Percentiles rank a stretch among this genome's conserved stretches.
phyloP scores from a whole-genome alignment of 2,329 filamentous ascomycete species.

The Exophiala oligosperma region DNA sequence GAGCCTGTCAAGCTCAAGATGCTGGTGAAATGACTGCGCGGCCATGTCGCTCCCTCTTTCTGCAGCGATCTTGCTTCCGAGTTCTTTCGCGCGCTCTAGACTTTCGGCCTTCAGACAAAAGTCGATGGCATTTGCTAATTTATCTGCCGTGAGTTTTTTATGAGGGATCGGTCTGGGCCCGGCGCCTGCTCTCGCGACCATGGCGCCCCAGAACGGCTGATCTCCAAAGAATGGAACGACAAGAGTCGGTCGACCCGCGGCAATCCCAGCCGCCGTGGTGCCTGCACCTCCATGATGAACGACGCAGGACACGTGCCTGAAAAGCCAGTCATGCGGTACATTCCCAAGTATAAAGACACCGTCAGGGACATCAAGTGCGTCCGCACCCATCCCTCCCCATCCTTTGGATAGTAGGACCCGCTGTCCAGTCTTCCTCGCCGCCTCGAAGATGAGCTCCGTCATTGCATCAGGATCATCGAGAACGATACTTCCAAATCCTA shows the following conservation, averaged over 20 bases:
- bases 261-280: slow-evolving; percentile 83
- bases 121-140: slow-evolving; percentile 63
- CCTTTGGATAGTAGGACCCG: slow-evolving; percentile 81
- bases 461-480: slow-evolving; percentile 71
- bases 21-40: slow-evolving; percentile 66
- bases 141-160: slow-evolving; percentile 65
- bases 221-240: slow-evolving; percentile 86
- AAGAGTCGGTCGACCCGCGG: slow-evolving; percentile 76
- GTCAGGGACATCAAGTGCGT: slow-evolving; percentile 66
- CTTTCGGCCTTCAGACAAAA: slow-evolving; percentile 61
- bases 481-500: slow-evolving; percentile 80
- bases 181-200: slow-evolving; percentile 70
- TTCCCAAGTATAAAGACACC: slow-evolving; percentile 81
- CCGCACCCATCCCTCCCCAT: slow-evolving; percentile 79
- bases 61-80: slow-evolving; percentile 51
- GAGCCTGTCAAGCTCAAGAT: slow-evolving; percentile 63
- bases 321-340: slow-evolving; percentile 85
- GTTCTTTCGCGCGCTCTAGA: slow-evolving; percentile 47
- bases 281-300: slow-evolving; percentile 53
- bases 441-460: slow-evolving; percentile 70
- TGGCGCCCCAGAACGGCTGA: slow-evolving; percentile 78
- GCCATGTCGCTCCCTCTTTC: slow-evolving; percentile 65
- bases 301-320: slow-evolving; percentile 75
- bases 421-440: slow-evolving; percentile 63
- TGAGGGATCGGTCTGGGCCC: slow-evolving; percentile 69